These are phyloP conservation scores for Henckelia pumila DNA, from an alignment of 257 asterid genomes.

Conservation along the genomic window DNA sequence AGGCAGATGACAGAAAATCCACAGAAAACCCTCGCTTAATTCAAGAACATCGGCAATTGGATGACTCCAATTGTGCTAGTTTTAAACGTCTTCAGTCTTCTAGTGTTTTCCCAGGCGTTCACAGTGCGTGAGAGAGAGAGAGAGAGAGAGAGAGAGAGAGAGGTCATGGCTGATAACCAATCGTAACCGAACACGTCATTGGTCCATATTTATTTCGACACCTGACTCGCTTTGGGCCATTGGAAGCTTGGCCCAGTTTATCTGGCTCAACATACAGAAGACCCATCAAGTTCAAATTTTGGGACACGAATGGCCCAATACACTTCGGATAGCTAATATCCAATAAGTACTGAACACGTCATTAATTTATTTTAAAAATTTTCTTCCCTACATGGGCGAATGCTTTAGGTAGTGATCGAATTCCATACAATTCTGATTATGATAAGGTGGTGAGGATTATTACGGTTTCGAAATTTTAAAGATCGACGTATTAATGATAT, in stretches of 20 bases:
- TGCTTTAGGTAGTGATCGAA: too few species aligned
- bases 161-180: not conserved
- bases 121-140: not conserved
- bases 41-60: slow-evolving; percentile 30
- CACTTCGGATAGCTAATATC: not conserved
- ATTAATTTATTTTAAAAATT: too few species aligned
- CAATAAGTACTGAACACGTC: not conserved
- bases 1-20: too few species aligned
- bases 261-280: not conserved
- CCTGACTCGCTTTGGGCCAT: not conserved
- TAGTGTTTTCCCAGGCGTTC: not conserved
- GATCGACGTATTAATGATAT: too few species aligned
- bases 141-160: not conserved
- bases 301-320: not conserved
- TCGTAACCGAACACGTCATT: not conserved
- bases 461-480: too few species aligned
- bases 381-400: too few species aligned
- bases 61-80: slow-evolving; percentile 11
- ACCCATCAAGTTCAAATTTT: not conserved
- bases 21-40: slow-evolving; percentile 18
- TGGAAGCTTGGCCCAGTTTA: not conserved
- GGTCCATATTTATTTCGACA: not conserved
- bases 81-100: not conserved
- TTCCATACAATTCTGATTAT: too few species aligned
- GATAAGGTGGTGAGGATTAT: too few species aligned